These are phyloP conservation scores for Microcyclosporella mali DNA, from an alignment of 2,329 filamentous ascomycete genomes.

Conservation along the genomic window DNA sequence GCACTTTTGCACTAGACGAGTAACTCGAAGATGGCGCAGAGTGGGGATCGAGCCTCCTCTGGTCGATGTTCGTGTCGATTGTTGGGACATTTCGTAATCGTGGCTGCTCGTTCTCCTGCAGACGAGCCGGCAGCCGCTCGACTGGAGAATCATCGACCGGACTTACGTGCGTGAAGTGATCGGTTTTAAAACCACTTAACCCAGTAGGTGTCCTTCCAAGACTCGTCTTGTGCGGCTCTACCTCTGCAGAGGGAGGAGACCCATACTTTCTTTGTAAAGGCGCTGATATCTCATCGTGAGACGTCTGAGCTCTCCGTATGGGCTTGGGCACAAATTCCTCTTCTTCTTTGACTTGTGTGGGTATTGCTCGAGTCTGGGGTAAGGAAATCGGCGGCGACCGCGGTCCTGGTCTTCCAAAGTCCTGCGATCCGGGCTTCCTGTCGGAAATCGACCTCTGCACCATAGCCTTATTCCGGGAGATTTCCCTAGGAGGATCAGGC, in stretches of 20 bases:
- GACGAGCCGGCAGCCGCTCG: not conserved
- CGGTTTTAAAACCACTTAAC: slow-evolving; percentile 7
- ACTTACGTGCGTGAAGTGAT: slow-evolving; percentile 2
- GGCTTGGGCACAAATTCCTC: slow-evolving; percentile 14
- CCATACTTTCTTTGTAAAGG: slow-evolving; percentile 21
- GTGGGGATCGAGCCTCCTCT: slow-evolving; percentile 1
- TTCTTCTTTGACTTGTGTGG: slow-evolving; percentile 5
- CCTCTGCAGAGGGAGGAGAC: slow-evolving; percentile 14
- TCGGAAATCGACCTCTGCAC: slow-evolving; percentile 26
- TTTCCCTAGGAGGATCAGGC: slow-evolving; percentile 63
- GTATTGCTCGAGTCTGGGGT: slow-evolving; percentile 1
- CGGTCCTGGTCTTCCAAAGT: slow-evolving; percentile 5
- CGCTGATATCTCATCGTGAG: slow-evolving; percentile 23
- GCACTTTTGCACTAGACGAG: not conserved
- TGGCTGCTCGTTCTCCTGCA: slow-evolving; percentile 1
- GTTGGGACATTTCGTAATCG: slow-evolving; percentile 7
- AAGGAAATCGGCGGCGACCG: slow-evolving; percentile 13
- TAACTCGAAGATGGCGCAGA: not conserved
- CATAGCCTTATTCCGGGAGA: slow-evolving; percentile 52
- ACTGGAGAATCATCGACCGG: not conserved
- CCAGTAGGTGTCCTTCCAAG: slow-evolving; percentile 25
- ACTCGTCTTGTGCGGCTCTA: slow-evolving; percentile 15
- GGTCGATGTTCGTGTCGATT: slow-evolving; percentile 13
- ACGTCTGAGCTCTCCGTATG: slow-evolving; percentile 21
- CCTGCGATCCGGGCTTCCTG: slow-evolving; percentile 16